Base-by-base conservation (phyloP, 148 eudicot species). In the Persicaria tinctoria region DNA sequence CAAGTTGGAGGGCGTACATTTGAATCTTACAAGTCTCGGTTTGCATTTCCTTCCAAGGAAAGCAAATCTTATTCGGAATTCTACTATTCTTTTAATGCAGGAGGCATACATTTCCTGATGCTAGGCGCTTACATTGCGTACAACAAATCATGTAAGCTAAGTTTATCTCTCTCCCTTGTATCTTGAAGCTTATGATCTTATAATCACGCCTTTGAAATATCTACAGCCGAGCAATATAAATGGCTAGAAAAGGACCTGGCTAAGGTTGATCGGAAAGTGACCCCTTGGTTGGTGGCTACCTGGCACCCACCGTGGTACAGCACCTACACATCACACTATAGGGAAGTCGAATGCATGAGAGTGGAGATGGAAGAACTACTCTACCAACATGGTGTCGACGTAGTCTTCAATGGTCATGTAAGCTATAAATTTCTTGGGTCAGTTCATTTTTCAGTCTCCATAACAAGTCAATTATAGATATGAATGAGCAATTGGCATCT, bases 221-320 rank as follows among this genome's bases (percentile, higher is more conserved):
- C 38, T 62, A 46, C 85, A 92, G 98, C 88, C 48, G 92, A 86
- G 82, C 98, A 94, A 66, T 94, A 92, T 89, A 90, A 87, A 83
- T 95, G 98, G 98, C 77, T 95, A 81, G 87, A 82, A 84, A 86
- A 81, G 77, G 98, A 95, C 80, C 80, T 95, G 73, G 90, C 90
- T 41, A 87, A 86, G 23, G 96, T 95, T 32, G 86, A 95, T 75
- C 79, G 98, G 51, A 72, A 82, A 62, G 84, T 84, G 57, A 92
- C 97, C 51, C 98, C 98, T 46, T 95, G 98, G 98, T 78, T 95
- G 74, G 84, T 95, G 46, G 96, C 90, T 69, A 76, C 86, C 17
- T 92, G 96, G 97, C 97, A 95, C 84, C 85, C 97, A 70, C 98
- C 98, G 6, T 95, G 98, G 98, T 95, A 95, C 79, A 85, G 84